Evolutionary conservation across 331 rosid genomes (phyloP).

Genomic region (Stylosanthes scabra): DNA sequence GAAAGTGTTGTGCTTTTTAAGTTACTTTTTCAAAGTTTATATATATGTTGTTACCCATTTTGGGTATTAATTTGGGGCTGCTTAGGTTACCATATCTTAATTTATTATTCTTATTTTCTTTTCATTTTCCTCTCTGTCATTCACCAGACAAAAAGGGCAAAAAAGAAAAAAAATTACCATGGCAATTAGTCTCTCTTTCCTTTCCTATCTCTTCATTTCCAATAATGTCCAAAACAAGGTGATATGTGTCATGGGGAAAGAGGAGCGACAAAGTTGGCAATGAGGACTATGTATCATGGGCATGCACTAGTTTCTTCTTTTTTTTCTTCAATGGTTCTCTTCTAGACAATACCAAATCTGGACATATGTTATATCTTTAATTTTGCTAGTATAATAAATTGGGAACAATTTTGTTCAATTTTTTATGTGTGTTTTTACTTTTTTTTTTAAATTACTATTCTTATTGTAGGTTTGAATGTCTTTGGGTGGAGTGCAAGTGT

Average conservation of each 20-base stretch:
- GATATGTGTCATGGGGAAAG: slow-evolving; percentile 23
- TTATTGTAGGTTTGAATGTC: slow-evolving; percentile 26
- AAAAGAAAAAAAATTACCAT: slow-evolving; percentile 22
- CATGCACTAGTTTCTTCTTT: slow-evolving; percentile 39
- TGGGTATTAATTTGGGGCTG: not conserved
- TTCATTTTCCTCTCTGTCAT: slow-evolving; percentile 1
- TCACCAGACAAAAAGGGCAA: not conserved
- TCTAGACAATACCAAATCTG: slow-evolving; percentile 65
- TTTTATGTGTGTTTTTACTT: slow-evolving; percentile 26
- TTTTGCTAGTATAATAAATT: slow-evolving; percentile 64
- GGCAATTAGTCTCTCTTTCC: slow-evolving; percentile 36
- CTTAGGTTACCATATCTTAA: not conserved
- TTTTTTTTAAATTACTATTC: slow-evolving; percentile 1
- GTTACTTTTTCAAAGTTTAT: slow-evolving; percentile 14
- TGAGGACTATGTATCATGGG: slow-evolving; percentile 46
- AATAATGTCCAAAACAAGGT: slow-evolving; percentile 48
- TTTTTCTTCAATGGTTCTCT: slow-evolving; percentile 46
- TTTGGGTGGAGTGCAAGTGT: slow-evolving; percentile 19
- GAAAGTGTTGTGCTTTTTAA: not conserved
- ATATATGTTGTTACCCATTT: not conserved
- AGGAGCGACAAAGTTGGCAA: slow-evolving; percentile 65
- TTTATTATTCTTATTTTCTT: not conserved
- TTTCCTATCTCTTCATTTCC: slow-evolving; percentile 47
- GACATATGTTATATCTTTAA: slow-evolving; percentile 62
- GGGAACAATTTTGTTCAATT: slow-evolving; percentile 57